Percentiles rank a stretch among this genome's conserved stretches.
Evolutionary conservation across 805 yeast species (phyloP).

Genomic region (Starmerella vitae): DNA sequence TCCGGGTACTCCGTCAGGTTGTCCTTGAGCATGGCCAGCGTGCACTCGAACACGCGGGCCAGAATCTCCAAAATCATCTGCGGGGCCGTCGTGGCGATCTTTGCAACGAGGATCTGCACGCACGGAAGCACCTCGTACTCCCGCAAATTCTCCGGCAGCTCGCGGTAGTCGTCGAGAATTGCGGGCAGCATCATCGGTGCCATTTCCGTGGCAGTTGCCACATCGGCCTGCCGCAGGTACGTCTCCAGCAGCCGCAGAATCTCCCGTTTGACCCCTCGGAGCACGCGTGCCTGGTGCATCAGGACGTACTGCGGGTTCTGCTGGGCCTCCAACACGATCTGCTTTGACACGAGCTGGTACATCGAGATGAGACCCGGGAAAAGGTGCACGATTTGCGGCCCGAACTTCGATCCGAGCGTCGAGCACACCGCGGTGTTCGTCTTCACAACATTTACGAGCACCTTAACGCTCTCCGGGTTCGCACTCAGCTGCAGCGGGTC

Average conservation of each 20-base stretch:
- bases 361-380: conserved; percentile 81
- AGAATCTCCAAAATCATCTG: conserved; percentile 67
- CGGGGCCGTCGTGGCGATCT: conserved; percentile 66
- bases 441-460: conserved; percentile 83
- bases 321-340: conserved; percentile 62
- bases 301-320: conserved; percentile 74
- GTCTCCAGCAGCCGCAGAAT: conserved; percentile 78
- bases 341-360: conserved; percentile 74
- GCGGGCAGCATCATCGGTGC: conserved; percentile 73
- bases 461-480: conserved; percentile 72
- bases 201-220: conserved; percentile 65
- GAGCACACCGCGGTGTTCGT: conserved; percentile 91
- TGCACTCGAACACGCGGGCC: conserved; percentile 85
- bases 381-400: conserved; percentile 72
- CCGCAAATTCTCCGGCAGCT: conserved; percentile 88
- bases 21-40: conserved; percentile 87
- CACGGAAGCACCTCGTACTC: conserved; percentile 96
- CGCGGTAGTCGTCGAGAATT: conserved; percentile 75
- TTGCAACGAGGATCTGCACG: conserved; percentile 76
- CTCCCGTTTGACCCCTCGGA: conserved; percentile 93
- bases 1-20: conserved; percentile 96
- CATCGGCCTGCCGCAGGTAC: conserved; percentile 75
- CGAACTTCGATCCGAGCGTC: conserved; percentile 85
- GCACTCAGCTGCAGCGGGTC: conserved; percentile 61
- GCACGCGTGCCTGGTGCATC: conserved; percentile 86